These are phyloP conservation scores for Cenococcum geophilum DNA, from an alignment of 495 filamentous ascomycete species.

Conservation along the genomic window DNA sequence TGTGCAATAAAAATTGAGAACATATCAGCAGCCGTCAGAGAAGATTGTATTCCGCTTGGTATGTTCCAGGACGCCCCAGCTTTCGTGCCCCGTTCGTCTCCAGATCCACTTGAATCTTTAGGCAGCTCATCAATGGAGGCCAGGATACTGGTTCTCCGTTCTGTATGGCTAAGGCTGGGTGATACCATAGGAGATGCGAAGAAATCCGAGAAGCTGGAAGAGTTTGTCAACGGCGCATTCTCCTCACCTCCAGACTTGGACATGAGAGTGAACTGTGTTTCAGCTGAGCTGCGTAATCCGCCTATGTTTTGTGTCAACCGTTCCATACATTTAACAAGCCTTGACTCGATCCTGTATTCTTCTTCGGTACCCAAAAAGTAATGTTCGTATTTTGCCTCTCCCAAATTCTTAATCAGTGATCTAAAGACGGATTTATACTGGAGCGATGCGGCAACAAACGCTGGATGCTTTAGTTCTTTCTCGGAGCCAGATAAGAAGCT, in stretches of 20 bases:
- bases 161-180: constrained; percentile 20
- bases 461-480: constrained; percentile 58
- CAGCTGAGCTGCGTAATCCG: constrained; percentile 81
- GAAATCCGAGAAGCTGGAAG: constrained; percentile 7
- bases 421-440: constrained; percentile 64
- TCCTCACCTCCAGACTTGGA: constrained; percentile 46
- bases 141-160: constrained; percentile 24
- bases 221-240: constrained; percentile 18
- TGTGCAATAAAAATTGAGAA: constrained; percentile 82
- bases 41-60: constrained; percentile 16
- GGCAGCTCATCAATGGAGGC: constrained; percentile 26
- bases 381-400: constrained; percentile 87
- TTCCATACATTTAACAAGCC: constrained; percentile 77
- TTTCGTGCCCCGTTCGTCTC: constrained; percentile 11
- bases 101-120: constrained; percentile 17
- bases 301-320: constrained; percentile 84
- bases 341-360: constrained; percentile 72
- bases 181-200: constrained; percentile 12
- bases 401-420: constrained; percentile 69
- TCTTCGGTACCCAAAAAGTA: constrained; percentile 76
- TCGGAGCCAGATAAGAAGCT: constrained; percentile 84
- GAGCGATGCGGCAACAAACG: constrained; percentile 60
- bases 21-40: constrained; percentile 61
- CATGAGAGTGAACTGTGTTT: constrained; percentile 79
- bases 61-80: constrained; percentile 12